Evolutionary conservation across 31 red algal species (phyloP).

Genomic region (Odonthalia washingtoniensis): DNA sequence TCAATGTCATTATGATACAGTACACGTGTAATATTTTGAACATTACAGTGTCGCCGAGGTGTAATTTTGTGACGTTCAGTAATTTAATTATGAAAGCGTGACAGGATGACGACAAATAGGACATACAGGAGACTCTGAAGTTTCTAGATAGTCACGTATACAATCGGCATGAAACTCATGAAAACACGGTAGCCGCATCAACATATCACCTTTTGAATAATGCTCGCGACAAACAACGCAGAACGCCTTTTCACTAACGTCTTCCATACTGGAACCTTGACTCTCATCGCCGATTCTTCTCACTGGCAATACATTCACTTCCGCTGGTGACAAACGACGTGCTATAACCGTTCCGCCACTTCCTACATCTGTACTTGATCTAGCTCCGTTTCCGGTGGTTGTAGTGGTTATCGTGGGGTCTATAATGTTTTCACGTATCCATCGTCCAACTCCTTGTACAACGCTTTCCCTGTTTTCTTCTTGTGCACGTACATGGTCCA

Average conservation of each 20-base stretch:
- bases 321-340: conserved; percentile 16
- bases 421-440: conserved; percentile 57
- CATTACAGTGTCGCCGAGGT: no score
- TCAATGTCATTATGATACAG: no score
- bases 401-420: conserved; percentile 33
- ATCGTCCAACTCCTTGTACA: conserved; percentile 53
- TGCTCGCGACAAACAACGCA: conserved; percentile 52
- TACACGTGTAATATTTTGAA: no score
- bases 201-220: conserved; percentile 28
- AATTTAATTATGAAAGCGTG: conserved; percentile 35
- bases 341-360: background rate
- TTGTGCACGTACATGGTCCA: conserved; percentile 60
- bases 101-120: conserved; percentile 56
- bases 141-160: conserved; percentile 42
- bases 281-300: background rate
- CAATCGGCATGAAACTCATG: conserved; percentile 52
- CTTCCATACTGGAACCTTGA: background rate
- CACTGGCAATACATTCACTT: conserved; percentile 34
- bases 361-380: background rate
- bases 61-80: no score
- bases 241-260: conserved; percentile 32
- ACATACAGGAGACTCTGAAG: conserved; percentile 31
- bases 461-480: conserved; percentile 66
- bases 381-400: background rate
- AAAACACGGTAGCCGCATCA: conserved; percentile 50